phyloP scores from a whole-genome alignment of 805 yeast species.

The Hemisphaericaspora nanyangensis region DNA sequence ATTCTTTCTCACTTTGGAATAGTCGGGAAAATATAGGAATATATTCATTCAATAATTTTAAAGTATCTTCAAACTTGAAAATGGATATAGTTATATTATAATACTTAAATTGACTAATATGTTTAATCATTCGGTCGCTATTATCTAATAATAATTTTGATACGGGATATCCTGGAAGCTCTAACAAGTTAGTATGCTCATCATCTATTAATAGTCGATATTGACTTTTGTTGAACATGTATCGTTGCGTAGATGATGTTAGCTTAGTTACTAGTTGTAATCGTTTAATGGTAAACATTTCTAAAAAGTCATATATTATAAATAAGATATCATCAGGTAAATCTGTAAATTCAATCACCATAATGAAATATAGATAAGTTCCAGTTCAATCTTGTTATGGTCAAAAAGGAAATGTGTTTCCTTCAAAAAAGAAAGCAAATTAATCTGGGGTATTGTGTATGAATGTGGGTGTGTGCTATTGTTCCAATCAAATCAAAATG shows the following conservation, averaged over 20 bases:
- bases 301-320: conserved; percentile 3
- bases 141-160: neutral
- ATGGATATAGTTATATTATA: conserved; percentile 7
- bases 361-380: too few species aligned
- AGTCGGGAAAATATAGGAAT: neutral
- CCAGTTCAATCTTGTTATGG: neutral
- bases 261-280: conserved; percentile 1
- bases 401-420: neutral
- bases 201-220: conserved; percentile 5
- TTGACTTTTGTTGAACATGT: conserved; percentile 1
- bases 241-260: neutral
- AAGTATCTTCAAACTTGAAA: conserved; percentile 3
- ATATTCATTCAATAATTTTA: conserved; percentile 2
- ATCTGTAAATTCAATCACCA: conserved; percentile 4
- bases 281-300: conserved; percentile 3
- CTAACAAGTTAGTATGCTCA: neutral
- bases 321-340: conserved; percentile 9
- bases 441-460: too few species aligned
- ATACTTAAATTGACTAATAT: conserved; percentile 4
- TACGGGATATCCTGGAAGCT: neutral
- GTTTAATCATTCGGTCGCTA: conserved; percentile 1
- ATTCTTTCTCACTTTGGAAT: neutral
- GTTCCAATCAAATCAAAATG: too few species aligned
- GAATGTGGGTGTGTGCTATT: too few species aligned
- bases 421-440: too few species aligned